These are phyloP conservation scores for Paecilomyces sp. DNA, from an alignment of 2,329 filamentous ascomycete species.

Conservation along the genomic window DNA sequence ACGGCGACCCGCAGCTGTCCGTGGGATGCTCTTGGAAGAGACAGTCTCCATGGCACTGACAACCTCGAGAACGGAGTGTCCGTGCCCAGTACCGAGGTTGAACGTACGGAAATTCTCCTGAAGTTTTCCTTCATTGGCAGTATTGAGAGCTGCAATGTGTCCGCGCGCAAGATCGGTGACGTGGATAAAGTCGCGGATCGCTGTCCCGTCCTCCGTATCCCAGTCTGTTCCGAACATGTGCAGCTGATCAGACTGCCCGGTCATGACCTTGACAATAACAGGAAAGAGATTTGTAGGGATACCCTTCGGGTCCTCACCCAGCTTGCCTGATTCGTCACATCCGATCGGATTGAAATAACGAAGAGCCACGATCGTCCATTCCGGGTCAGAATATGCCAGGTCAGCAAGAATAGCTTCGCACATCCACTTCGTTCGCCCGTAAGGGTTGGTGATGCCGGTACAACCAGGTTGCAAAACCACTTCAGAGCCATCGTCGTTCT, in stretches of 20 bases:
- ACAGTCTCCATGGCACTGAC: conserved; percentile 31
- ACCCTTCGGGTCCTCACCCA: conserved; percentile 58
- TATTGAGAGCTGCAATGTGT: conserved; percentile 53
- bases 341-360: conserved; percentile 64
- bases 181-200: conserved; percentile 62
- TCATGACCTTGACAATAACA: conserved; percentile 56
- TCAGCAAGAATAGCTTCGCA: conserved; percentile 60
- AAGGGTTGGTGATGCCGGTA: conserved; percentile 56
- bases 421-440: conserved; percentile 62
- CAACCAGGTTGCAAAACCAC: conserved; percentile 41
- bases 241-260: conserved; percentile 46
- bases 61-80: conserved; percentile 32
- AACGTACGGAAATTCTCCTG: conserved; percentile 35
- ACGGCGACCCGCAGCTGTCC: conserved; percentile 24
- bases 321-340: conserved; percentile 55
- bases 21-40: conserved; percentile 25
- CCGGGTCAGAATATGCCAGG: conserved; percentile 51
- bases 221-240: conserved; percentile 59
- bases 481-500: conserved; percentile 37
- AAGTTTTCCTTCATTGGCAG: conserved; percentile 26
- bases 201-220: conserved; percentile 59
- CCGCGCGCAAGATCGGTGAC: conserved; percentile 57
- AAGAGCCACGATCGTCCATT: conserved; percentile 57
- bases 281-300: conserved; percentile 59
- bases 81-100: conserved; percentile 32